Base-by-base conservation (phyloP, 2,329 filamentous ascomycete genomes). In the Cladorrhinum sp. region DNA sequence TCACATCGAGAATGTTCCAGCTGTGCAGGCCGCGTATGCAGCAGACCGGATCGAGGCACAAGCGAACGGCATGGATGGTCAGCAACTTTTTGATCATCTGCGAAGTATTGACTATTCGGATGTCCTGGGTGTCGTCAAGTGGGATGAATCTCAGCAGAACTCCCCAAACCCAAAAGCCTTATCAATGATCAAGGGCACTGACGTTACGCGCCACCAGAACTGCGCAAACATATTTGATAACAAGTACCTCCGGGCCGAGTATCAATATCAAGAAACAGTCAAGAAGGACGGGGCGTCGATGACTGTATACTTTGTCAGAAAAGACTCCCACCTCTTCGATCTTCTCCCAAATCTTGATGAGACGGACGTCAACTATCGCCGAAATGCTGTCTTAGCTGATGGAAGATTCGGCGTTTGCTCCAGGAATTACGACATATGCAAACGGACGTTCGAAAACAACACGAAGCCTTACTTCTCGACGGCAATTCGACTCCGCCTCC, bases 231-330 rank as follows among this genome's bases (percentile, higher is more conserved):
- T 71, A 0, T 72, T 72, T 60, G 4, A 9, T 3, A 9, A 9
- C 9, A 36, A 36, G 12, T 36, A 36, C 9, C 7, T n/a, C 41
- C 69, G 70, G 25, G 0, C 8, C 1, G 70, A 72, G 38, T 71
- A 72, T 55, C 23, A 29, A 5, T 77, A 73, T 61, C 74, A 78
- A 53, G 73, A 75, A 57, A 71, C 71, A 1, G 66, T 70, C 62
- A 77, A 78, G 67, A 71, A 77, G 68, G 76, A 77, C 58, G 76
- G 75, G 18, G 64, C 68, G 0, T 72, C 71, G 12, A 76, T 76
- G 71, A 74, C 73, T 0, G 65, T 72, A 22, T 78, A 77, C 66
- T 77, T 73, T 53, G 54, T 77, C 58, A 54, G 62, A 27, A 57
- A 62, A 18, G 50, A 66, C 22, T 71, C 66, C 22, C 62, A 58